Conservation (phyloP, 768 basidiomycete species). For the Agaricus blazei region DNA sequence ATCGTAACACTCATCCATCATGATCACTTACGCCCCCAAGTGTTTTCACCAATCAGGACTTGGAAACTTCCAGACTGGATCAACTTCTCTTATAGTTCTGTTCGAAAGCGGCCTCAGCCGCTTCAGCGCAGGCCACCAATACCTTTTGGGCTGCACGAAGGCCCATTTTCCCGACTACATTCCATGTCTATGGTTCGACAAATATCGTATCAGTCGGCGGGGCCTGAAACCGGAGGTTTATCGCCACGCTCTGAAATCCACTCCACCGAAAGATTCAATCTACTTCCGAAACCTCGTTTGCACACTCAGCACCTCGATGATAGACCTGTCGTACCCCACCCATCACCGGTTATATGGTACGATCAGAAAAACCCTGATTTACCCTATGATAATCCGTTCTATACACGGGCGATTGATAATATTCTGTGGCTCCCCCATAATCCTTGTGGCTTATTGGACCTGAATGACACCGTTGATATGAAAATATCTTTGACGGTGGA, state of each 20-base stretch:
- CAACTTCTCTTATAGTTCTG: conserved; percentile 49
- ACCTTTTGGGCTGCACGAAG: conserved; percentile 38
- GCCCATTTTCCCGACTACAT: conserved; percentile 18
- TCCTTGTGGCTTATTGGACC: conserved; percentile 70
- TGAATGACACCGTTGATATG: conserved; percentile 82
- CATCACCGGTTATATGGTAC: conserved; percentile 66
- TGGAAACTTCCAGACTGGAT: conserved; percentile 54
- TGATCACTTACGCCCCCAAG: conserved; percentile 7
- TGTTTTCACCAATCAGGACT: conserved; percentile 28
- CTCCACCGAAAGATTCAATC: conserved; percentile 4
- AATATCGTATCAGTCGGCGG: not conserved
- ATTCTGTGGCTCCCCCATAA: conserved; percentile 84
- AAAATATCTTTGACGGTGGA: conserved; percentile 62
- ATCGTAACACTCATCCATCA: conserved; percentile 15
- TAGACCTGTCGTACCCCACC: conserved; percentile 39
- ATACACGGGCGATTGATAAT: conserved; percentile 59
- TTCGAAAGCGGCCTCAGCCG: conserved; percentile 36
- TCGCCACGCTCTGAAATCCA: conserved; percentile 7
- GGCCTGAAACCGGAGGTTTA: not conserved
- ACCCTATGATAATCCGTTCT: conserved; percentile 78
- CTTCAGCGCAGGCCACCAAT: conserved; percentile 41
- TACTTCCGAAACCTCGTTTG: conserved; percentile 11
- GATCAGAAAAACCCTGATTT: conserved; percentile 67
- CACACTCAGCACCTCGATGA: conserved; percentile 10
- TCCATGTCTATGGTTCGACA: not conserved